Evolutionary conservation across 2,329 filamentous ascomycete genomes (phyloP).

Genomic region (Grosmannia huntii): DNA sequence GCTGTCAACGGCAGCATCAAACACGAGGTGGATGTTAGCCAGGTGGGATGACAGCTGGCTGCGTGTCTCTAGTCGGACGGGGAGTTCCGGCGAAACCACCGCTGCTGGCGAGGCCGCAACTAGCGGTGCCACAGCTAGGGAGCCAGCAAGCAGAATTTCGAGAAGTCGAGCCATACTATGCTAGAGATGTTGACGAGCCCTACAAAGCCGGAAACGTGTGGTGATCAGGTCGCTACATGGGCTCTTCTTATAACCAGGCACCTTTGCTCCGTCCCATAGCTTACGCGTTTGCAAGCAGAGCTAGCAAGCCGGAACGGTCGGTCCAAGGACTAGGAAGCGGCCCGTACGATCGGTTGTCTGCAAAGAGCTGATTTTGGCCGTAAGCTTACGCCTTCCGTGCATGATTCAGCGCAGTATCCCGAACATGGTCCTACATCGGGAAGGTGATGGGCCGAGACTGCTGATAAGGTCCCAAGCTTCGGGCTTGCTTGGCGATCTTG

Average conservation of each 20-base stretch:
- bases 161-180: neutral
- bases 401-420: neutral
- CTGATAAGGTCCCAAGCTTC: neutral
- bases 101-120: neutral
- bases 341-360: neutral
- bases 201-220: neutral
- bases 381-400: neutral
- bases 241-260: neutral
- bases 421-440: neutral
- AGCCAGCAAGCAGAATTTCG: neutral
- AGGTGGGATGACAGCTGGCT: slow-evolving; percentile 5
- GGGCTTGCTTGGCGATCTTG: neutral
- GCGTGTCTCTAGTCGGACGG: slow-evolving; percentile 9
- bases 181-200: neutral
- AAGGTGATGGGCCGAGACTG: neutral
- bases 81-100: neutral
- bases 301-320: neutral
- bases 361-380: neutral
- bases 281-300: neutral
- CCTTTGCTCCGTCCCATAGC: neutral
- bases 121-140: neutral
- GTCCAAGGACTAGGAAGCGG: neutral
- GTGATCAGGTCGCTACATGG: too few species aligned
- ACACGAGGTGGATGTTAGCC: slow-evolving; percentile 10
- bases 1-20: slow-evolving; percentile 3